These are phyloP conservation scores for Prunus campanulata DNA, from an alignment of 306 rosid species.

Conservation along the genomic window DNA sequence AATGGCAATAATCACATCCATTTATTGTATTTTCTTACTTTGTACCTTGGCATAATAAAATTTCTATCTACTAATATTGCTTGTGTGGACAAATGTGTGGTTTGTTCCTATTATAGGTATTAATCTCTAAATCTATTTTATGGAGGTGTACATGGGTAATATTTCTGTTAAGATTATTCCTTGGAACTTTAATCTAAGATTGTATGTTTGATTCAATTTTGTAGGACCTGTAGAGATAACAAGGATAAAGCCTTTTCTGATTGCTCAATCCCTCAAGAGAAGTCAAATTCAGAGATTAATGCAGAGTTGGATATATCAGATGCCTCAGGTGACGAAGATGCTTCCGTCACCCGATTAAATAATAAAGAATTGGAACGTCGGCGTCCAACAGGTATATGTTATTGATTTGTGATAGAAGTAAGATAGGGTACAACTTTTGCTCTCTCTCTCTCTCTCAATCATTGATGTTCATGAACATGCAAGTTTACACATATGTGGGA, in stretches of 20 bases:
- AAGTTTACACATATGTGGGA: not conserved
- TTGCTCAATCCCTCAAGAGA: slow-evolving; percentile 89
- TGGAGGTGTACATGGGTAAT: not conserved
- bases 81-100: not conserved
- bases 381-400: slow-evolving; percentile 50
- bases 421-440: not conserved
- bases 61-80: not conserved
- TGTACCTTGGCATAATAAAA: not conserved
- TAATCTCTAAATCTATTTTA: not conserved
- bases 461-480: not conserved
- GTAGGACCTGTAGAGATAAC: slow-evolving; percentile 89
- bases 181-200: slow-evolving; percentile 10
- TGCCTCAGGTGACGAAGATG: slow-evolving; percentile 94
- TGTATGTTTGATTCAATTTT: slow-evolving; percentile 29
- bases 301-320: slow-evolving; percentile 92
- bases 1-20: not conserved
- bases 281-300: slow-evolving; percentile 92
- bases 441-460: not conserved
- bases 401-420: slow-evolving; percentile 18
- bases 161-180: not conserved
- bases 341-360: slow-evolving; percentile 47
- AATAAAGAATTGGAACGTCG: slow-evolving; percentile 57
- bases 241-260: slow-evolving; percentile 62
- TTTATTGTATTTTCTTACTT: not conserved
- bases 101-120: not conserved